These are phyloP conservation scores for Pichia nakasei DNA, from an alignment of 805 yeast genomes.

Conservation along the genomic window DNA sequence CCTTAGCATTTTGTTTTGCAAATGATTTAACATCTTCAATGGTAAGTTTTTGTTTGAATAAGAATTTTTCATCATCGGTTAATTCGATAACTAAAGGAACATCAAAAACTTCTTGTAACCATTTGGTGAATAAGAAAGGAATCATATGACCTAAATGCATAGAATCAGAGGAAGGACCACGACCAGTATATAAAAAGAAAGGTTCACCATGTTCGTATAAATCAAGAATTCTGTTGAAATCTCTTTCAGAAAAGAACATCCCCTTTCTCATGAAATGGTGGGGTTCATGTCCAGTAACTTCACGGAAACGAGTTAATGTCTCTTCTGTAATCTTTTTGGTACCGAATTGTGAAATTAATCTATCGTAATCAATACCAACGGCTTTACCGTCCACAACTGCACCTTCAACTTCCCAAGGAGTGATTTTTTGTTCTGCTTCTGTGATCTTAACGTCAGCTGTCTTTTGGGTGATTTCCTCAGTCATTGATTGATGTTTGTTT, in stretches of 20 bases:
- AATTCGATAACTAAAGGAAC: slow-evolving; percentile 89
- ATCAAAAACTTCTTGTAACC: slow-evolving; percentile 97
- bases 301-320: slow-evolving; percentile 63
- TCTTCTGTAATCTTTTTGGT: slow-evolving; percentile 64
- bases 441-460: slow-evolving; percentile 17
- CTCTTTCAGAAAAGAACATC: slow-evolving; percentile 86
- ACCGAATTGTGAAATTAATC: slow-evolving; percentile 80
- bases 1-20: slow-evolving; percentile 80
- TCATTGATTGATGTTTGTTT: too few relatives aligned
- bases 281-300: slow-evolving; percentile 83
- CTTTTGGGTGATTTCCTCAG: slow-evolving; percentile 10
- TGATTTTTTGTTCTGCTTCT: slow-evolving; percentile 47
- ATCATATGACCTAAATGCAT: slow-evolving; percentile 97
- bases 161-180: slow-evolving; percentile 92
- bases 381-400: slow-evolving; percentile 92
- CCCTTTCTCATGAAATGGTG: slow-evolving; percentile 89
- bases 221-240: slow-evolving; percentile 67
- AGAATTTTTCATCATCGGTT: slow-evolving; percentile 95
- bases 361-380: slow-evolving; percentile 89
- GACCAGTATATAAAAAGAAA: slow-evolving; percentile 91
- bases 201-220: slow-evolving; percentile 92
- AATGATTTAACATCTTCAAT: slow-evolving; percentile 80
- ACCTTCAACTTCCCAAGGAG: slow-evolving; percentile 99
- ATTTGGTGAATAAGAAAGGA: slow-evolving; percentile 91
- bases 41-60: slow-evolving; percentile 84